phyloP scores from a whole-genome alignment of 306 rosid species.

The Rosa chinensis region DNA sequence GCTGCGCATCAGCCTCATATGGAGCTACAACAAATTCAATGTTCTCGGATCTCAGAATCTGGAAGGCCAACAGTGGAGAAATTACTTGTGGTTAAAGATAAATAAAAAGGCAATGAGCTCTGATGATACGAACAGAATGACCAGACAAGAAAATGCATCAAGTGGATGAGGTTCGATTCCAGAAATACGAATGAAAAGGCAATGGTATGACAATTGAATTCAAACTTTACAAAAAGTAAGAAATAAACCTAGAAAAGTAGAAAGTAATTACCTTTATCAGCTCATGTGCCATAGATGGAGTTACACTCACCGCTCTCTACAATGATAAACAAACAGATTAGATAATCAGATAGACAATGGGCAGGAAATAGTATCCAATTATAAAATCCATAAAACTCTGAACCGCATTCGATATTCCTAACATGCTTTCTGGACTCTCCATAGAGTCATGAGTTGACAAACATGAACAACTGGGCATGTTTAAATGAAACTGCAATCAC shows the following conservation, averaged over 20 bases:
- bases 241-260: not conserved
- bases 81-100: constrained; percentile 1
- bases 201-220: not conserved
- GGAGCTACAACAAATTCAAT: constrained; percentile 96
- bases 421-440: not conserved
- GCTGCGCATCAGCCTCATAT: constrained; percentile 96
- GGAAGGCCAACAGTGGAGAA: constrained; percentile 29
- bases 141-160: not conserved
- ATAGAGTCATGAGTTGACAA: not conserved
- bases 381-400: not conserved
- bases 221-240: not conserved
- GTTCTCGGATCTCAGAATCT: constrained; percentile 73
- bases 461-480: not conserved
- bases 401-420: not conserved
- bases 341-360: constrained; percentile 2
- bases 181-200: not conserved
- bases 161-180: not conserved
- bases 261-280: constrained; percentile 62
- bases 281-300: constrained; percentile 71
- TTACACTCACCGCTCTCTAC: constrained; percentile 82
- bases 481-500: not conserved
- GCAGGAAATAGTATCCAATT: not conserved
- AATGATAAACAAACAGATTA: constrained; percentile 16
- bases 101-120: not conserved
- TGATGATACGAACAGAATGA: not conserved